Percentiles rank a stretch among this genome's conserved stretches.
Evolutionary conservation across 192 early-diverging fungal species (phyloP).

Genomic region (Anaeromyces robustus): DNA sequence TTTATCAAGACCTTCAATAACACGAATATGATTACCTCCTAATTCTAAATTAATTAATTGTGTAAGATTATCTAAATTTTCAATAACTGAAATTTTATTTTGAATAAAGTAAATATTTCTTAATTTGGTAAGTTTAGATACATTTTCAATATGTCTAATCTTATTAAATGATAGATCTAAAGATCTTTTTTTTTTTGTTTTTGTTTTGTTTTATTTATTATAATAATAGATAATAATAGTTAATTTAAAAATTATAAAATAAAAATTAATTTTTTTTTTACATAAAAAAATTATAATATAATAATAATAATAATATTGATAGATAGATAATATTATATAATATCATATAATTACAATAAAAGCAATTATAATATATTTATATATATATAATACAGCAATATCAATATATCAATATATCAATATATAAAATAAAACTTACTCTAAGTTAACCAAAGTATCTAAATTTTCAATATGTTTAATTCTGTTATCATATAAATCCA

Average conservation of each 20-base stretch:
- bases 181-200: conserved; percentile 7
- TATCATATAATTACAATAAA: no score
- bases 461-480: conserved; percentile 57
- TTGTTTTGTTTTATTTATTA: no score
- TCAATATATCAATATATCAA: neutral
- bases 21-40: conserved; percentile 85
- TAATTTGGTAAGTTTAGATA: conserved; percentile 43
- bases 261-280: no score
- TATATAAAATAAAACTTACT: conserved; percentile 19
- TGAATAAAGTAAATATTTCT: conserved; percentile 77
- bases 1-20: conserved; percentile 37
- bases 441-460: conserved; percentile 34
- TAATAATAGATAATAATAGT: no score
- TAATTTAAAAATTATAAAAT: no score
- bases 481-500: conserved; percentile 94
- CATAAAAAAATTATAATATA: no score
- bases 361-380: no score
- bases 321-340: no score
- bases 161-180: conserved; percentile 96
- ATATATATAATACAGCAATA: conserved; percentile 5
- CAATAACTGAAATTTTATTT: conserved; percentile 78
- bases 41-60: conserved; percentile 76
- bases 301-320: no score
- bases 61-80: conserved; percentile 46
- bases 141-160: conserved; percentile 57